Percentiles rank a stretch among this genome's conserved stretches.
These are phyloP conservation scores for Cyclotella choctawhatcheeana DNA, from an alignment of 108 stramenopile species.

Conservation along the genomic window DNA sequence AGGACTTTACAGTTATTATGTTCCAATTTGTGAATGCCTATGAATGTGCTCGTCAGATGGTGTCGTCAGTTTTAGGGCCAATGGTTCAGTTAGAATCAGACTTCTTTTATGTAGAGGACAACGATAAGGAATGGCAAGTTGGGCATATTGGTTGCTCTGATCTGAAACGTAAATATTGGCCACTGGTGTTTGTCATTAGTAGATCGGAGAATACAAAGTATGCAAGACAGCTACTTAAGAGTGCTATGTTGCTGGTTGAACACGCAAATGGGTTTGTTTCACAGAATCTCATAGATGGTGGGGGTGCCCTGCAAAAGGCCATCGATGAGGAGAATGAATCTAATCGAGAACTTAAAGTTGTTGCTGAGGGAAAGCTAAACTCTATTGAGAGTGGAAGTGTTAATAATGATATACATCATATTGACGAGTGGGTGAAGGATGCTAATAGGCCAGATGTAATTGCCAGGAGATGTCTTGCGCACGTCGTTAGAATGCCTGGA, in stretches of 20 bases:
- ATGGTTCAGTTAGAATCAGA: conserved; percentile 2
- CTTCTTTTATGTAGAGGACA: neutral
- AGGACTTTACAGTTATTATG: neutral
- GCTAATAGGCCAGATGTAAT: neutral
- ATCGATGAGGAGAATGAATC: neutral
- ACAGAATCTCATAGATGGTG: neutral
- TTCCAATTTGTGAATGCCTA: neutral
- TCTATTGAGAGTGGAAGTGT: neutral
- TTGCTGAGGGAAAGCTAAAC: neutral
- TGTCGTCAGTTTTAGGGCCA: neutral
- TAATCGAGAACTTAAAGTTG: neutral
- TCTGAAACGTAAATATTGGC: neutral
- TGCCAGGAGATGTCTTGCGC: neutral
- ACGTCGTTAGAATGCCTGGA: neutral
- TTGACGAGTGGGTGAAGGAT: no score
- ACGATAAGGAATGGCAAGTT: neutral
- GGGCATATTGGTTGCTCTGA: neutral
- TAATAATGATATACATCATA: neutral
- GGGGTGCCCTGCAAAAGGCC: neutral
- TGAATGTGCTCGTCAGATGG: neutral
- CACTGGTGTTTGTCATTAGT: neutral
- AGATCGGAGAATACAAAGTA: neutral
- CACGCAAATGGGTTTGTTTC: neutral
- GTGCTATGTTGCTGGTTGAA: neutral
- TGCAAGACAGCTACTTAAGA: neutral